Conservation (phyloP, 768 basidiomycete genomes). For the Leccinum subgranulosum region DNA sequence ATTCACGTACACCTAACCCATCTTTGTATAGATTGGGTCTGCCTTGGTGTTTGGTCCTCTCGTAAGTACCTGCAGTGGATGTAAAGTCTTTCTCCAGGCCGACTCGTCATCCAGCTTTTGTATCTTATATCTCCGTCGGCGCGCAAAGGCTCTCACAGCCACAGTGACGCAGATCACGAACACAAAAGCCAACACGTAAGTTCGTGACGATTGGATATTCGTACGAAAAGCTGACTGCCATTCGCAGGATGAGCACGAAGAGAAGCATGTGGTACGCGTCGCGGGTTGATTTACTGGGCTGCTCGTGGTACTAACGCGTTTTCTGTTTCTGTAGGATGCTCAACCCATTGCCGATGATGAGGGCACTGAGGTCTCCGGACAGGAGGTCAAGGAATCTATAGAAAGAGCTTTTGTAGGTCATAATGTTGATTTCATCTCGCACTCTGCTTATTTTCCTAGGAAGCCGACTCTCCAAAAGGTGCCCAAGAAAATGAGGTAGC, state of each 20-base stretch:
- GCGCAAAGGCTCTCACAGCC: conserved; percentile 20
- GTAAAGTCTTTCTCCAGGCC: not conserved
- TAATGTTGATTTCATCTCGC: not conserved
- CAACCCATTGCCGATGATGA: conserved; percentile 28
- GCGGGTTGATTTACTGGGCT: not conserved
- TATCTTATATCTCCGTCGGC: conserved; percentile 32
- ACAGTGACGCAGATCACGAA: conserved; percentile 15
- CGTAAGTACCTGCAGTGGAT: conserved; percentile 15
- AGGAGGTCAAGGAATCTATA: conserved; percentile 32
- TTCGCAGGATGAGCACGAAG: conserved; percentile 14
- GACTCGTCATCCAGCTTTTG: conserved; percentile 19
- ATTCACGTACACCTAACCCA: not conserved
- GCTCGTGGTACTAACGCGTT: not conserved
- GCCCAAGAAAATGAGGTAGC: conserved; percentile 27
- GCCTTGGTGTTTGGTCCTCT: conserved; percentile 31
- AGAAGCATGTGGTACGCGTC: conserved; percentile 17
- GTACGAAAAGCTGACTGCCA: conserved; percentile 11
- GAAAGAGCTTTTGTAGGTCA: conserved; percentile 24
- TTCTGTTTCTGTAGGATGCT: conserved; percentile 8
- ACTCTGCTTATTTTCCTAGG: conserved; percentile 17
- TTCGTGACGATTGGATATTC: conserved; percentile 6
- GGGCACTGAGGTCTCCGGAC: conserved; percentile 25
- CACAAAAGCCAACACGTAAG: conserved; percentile 20
- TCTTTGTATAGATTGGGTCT: conserved; percentile 26
- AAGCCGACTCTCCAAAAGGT: conserved; percentile 31